phyloP scores from a whole-genome alignment of 2,329 filamentous ascomycete species.

The Colletotrichum gigasporum region DNA sequence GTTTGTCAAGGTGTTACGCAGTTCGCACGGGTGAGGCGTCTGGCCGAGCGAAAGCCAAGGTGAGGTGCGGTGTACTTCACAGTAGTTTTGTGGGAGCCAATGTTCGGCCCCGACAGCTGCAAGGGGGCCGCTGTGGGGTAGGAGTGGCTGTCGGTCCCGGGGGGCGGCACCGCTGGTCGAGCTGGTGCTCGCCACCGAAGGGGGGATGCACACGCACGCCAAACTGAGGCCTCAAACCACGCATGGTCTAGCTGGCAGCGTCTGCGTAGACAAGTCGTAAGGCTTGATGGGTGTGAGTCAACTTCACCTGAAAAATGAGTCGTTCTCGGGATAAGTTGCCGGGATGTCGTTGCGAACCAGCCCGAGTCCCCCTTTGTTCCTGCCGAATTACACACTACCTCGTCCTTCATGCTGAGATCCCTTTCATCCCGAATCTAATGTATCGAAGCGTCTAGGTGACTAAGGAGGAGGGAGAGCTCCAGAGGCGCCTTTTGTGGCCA shows the following conservation, averaged over 20 bases:
- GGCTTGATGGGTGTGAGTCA: conserved; percentile 19
- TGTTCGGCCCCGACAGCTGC: conserved; percentile 12
- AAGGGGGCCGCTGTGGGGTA: neutral
- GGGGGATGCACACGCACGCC: conserved; percentile 20
- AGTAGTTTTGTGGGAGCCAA: neutral
- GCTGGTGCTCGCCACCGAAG: conserved; percentile 19
- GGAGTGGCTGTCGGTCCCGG: conserved; percentile 17
- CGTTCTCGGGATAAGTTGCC: conserved; percentile 1
- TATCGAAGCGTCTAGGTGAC: no score
- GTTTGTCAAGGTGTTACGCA: conserved; percentile 14
- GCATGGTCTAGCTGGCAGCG: neutral
- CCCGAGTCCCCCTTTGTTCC: neutral
- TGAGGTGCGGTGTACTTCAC: conserved; percentile 1
- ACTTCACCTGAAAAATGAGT: conserved; percentile 2
- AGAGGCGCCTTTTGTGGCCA: no score
- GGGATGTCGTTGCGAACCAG: neutral
- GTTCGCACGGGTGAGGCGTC: neutral
- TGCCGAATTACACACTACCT: no score
- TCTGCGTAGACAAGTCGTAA: conserved; percentile 15
- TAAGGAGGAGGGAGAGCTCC: no score
- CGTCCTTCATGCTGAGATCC: no score
- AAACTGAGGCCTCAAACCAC: conserved; percentile 6
- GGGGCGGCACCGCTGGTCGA: neutral
- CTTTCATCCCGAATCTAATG: no score
- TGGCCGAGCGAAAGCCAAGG: neutral